These are phyloP conservation scores for Hibiscus tridactylites DNA, from an alignment of 345 rosid species.

Conservation along the genomic window DNA sequence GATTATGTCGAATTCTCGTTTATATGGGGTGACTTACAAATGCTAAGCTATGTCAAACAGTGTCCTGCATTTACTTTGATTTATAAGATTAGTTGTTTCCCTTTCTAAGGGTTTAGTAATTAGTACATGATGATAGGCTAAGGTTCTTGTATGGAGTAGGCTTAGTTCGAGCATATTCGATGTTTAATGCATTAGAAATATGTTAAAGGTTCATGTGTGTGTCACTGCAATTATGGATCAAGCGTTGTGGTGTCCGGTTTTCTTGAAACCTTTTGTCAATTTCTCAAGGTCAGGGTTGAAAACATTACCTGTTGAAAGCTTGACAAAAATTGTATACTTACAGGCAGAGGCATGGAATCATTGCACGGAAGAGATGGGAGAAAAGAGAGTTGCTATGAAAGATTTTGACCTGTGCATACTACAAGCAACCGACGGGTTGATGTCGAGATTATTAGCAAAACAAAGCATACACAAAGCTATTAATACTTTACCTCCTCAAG, in stretches of 20 bases:
- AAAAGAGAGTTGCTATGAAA: constrained; percentile 16
- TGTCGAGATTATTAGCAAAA: constrained; percentile 16
- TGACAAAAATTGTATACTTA: constrained; percentile 2
- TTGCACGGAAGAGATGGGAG: constrained; percentile 34
- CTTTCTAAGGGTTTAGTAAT: background rate
- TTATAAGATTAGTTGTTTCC: background rate
- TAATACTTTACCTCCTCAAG: constrained; percentile 21
- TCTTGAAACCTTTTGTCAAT: background rate
- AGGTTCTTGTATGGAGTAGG: background rate
- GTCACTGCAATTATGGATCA: background rate
- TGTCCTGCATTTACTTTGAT: background rate
- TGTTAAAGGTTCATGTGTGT: background rate
- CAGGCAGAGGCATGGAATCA: constrained; percentile 60
- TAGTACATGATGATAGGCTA: background rate
- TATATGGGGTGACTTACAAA: no score
- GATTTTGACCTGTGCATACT: constrained; percentile 21
- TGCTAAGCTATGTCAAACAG: background rate
- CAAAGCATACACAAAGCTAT: constrained; percentile 9
- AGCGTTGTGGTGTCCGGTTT: background rate
- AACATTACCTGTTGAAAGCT: background rate
- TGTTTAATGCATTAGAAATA: background rate
- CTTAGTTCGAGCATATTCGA: background rate
- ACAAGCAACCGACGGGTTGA: constrained; percentile 8
- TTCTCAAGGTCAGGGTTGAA: background rate
- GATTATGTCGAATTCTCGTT: background rate